Evolutionary conservation across 2,329 filamentous ascomycete species (phyloP), one percentile per base, ranked within the genome.

Genomic region (Camptophora hylomeconis): DNA sequence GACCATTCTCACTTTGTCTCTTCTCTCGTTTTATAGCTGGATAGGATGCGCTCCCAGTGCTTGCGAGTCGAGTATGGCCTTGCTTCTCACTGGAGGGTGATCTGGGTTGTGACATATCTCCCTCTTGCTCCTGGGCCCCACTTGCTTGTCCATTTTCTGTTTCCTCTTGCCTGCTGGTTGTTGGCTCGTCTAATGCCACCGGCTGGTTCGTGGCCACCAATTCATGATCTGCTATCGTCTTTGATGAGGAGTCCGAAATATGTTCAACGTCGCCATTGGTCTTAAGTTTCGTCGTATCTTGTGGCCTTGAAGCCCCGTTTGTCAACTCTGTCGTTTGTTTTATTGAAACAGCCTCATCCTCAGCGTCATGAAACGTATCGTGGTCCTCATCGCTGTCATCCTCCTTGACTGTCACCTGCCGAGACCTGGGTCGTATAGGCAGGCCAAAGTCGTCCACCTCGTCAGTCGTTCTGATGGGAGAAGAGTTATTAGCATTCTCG

Each of bases 371-470:
- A 44, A 47, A 59, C 37, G 35, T 35, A 20, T 41, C 43, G 17
- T 54, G 47, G 20, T 61, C 55, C 21, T 54, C 53, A 23, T 57
- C 57, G 26, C 51, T 53, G 24, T 58, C 56, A 27, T 46, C 39
- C 10, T 10, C 11, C 13, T 11, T 24, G 13, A 13, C 7, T 2
- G 24, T 33, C 13, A 34, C 27, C n/a, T 32, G 38, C 16, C 29
- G 18, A 24, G 20, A 28, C 17, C 19, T 9, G 5, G 30, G 25
- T 28, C 61, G 63, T 37, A 77, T 65, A 11, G 75, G 75, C 39
- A 82, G 56, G 28, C 77, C 77, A 49, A 81, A 82, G 41, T 82
- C 77, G 50, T 82, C 77, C 35, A 73, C 56, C 45, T 76, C 70
- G n/a, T n/a, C n/a, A n/a, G n/a, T n/a, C n/a, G n/a, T n/a, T n/a